Base-by-base conservation (phyloP, 306 rosid genomes). In the Ochetophila trinervis region DNA sequence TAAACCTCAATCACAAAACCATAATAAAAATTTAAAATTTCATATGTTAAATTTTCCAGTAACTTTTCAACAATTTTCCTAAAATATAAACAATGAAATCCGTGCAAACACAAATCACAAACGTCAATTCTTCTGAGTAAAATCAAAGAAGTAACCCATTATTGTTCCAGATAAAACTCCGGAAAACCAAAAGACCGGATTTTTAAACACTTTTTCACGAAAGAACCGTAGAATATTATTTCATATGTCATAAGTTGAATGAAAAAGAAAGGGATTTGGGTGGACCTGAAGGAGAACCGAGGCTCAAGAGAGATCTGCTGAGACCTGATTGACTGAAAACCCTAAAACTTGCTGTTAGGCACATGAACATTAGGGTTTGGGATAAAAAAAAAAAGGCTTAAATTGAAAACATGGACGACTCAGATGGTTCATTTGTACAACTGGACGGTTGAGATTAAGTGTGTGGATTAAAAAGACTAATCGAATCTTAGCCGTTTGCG, bases 391-490 rank as follows among this genome's bases (percentile, higher is more conserved):
- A 42, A 47, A 20, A 3, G 0, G 48, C 2, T 73, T 62, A 13
- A 54, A 56, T 2, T 62, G 55, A 19, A 6, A 8, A n/a, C 65
- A 63, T 27, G 60, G 51, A 60, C 58, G 73, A 50, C 65, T 21
- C 9, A 0, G 81, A 76, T 76, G 62, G 32, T 11, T 8, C 60
- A 19, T 8, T 24, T 0, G 5, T 5, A 60, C 14, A 49, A 27
- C 60, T 58, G 62, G 42, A 80, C 84, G 73, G 69, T 5, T 18
- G 22, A 15, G 62, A 67, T 45, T 22, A 16, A 19, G 40, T 0
- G 24, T 27, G 24, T 10, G 7, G 0, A 6, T 22, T n/a, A 22
- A 21, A 8, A 27, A 13, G 12, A 3, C 4, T 16, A 11, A 40
- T 62, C 16, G 21, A 62, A 62, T 62, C 67, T 22, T 45, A 16